These are phyloP conservation scores for Diaporthe sp. DNA, from an alignment of 2,329 filamentous ascomycete species.

Conservation along the genomic window DNA sequence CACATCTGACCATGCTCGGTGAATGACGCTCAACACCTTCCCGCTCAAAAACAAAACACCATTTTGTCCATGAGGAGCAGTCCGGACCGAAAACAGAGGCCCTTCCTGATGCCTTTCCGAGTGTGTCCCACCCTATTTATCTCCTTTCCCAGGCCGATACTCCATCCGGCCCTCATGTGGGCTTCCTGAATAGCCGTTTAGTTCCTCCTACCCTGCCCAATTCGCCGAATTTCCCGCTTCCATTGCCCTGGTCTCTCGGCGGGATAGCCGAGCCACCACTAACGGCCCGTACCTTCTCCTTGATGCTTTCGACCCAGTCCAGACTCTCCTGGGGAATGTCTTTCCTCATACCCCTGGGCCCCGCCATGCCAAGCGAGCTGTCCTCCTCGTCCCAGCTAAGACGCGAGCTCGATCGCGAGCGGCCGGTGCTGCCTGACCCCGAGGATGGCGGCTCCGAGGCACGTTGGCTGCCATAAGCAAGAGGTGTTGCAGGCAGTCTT, in stretches of 20 bases:
- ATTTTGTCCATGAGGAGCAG: constrained; percentile 22
- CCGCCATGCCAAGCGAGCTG: constrained; percentile 77
- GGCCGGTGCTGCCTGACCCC: constrained; percentile 52
- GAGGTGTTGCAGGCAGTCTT: constrained; percentile 58
- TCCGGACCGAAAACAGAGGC: constrained; percentile 6
- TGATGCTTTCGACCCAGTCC: constrained; percentile 87
- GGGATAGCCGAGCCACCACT: constrained; percentile 62
- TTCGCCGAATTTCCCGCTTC: constrained; percentile 71
- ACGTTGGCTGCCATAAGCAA: constrained; percentile 49
- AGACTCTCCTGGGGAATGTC: constrained; percentile 80
- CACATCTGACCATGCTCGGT: constrained; percentile 22
- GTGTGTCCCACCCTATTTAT: background rate
- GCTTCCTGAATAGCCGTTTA: constrained; percentile 77
- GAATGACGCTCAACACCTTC: constrained; percentile 32
- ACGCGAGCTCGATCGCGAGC: constrained; percentile 67
- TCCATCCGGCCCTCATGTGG: constrained; percentile 31
- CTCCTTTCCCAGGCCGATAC: constrained; percentile 35
- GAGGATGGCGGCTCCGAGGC: constrained; percentile 60
- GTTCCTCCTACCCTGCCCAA: constrained; percentile 80
- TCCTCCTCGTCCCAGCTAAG: constrained; percentile 73
- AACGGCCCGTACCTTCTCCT: constrained; percentile 81
- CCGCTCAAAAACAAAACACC: constrained; percentile 5
- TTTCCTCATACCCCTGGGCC: constrained; percentile 75
- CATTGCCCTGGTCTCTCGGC: constrained; percentile 49
- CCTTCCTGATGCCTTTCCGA: constrained; percentile 11